Evolutionary conservation across 179 eudicot species (phyloP), one percentile per base, ranked within the genome.

Genomic region (Pouteria campechiana): DNA sequence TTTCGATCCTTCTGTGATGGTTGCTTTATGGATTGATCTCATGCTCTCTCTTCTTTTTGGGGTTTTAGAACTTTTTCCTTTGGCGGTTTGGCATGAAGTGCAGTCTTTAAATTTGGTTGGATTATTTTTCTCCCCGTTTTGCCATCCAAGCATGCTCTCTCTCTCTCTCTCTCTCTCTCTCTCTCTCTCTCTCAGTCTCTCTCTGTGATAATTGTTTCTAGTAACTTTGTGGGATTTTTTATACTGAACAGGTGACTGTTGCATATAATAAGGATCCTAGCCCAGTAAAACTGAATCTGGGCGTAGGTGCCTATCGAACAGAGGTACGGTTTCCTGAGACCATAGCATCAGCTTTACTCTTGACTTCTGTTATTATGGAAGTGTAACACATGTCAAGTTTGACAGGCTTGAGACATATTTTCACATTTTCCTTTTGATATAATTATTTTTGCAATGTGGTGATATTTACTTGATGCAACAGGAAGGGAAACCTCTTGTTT

Each of bases 401-500:
- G n/a, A n/a, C n/a, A n/a, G n/a, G n/a, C n/a, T n/a, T n/a, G n/a
- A n/a, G n/a, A n/a, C n/a, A n/a, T n/a, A n/a, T n/a, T n/a, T n/a
- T n/a, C n/a, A 4, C 4, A 31, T 19, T 33, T 10, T 31, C 15
- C 11, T 9, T 47, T 7, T 60, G 50, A 69, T 67, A 68, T 11
- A 53, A 16, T 1, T 17, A 34, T 40, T 7, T 39, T 38, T 32
- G 6, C 12, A 15, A 15, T 17, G 24, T 16, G 22, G 47, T 3
- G 30, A 17, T 13, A 32, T 25, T 12, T 50, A 17, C 28, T 6
- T 41, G 17, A 11, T 17, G 25, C 47, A 45, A 62, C 72, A 90
- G 98, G 96, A 90, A 79, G 98, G 98, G 19, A 90, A 90, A 65
- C 98, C 98, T 47, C 75, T 90, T 56, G 94, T 90, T 48, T 68